Evolutionary conservation across 176 grass and related monocot species (phyloP).

Genomic region (Olyra latifolia): DNA sequence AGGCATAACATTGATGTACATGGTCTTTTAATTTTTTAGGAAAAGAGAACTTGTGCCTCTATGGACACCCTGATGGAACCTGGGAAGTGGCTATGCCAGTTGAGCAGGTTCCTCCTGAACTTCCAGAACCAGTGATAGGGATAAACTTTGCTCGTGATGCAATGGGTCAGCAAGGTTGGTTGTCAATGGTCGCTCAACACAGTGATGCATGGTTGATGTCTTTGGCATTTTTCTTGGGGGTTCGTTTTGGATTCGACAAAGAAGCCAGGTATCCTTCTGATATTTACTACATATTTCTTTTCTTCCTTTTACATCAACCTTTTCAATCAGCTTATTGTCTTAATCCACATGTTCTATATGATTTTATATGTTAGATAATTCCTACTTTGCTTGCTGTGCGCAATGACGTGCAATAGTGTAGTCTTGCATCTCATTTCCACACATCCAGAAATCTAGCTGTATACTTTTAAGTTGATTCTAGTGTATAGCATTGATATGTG

Average conservation of each 20-base stretch:
- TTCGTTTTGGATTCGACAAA: conserved; percentile 62
- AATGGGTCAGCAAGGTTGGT: conserved; percentile 60
- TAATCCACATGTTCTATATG: background rate
- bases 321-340: background rate
- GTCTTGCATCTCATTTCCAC: background rate
- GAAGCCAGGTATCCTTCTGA: conserved; percentile 48
- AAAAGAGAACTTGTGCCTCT: conserved; percentile 72
- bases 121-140: conserved; percentile 73
- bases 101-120: conserved; percentile 61
- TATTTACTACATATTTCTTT: background rate
- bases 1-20: background rate
- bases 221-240: conserved; percentile 65
- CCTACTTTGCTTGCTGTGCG: background rate
- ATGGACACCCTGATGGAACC: conserved; percentile 51
- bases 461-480: background rate
- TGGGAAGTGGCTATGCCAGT: conserved; percentile 65
- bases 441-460: background rate
- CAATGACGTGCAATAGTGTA: background rate
- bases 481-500: background rate
- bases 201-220: conserved; percentile 82
- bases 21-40: conserved; percentile 39
- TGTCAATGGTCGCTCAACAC: conserved; percentile 61
- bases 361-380: background rate
- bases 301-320: background rate
- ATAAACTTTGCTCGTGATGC: conserved; percentile 80